Evolutionary conservation across 495 filamentous ascomycete species (phyloP), one percentile per base, ranked within the genome.

Genomic region (Aspergillus ellipticus): DNA sequence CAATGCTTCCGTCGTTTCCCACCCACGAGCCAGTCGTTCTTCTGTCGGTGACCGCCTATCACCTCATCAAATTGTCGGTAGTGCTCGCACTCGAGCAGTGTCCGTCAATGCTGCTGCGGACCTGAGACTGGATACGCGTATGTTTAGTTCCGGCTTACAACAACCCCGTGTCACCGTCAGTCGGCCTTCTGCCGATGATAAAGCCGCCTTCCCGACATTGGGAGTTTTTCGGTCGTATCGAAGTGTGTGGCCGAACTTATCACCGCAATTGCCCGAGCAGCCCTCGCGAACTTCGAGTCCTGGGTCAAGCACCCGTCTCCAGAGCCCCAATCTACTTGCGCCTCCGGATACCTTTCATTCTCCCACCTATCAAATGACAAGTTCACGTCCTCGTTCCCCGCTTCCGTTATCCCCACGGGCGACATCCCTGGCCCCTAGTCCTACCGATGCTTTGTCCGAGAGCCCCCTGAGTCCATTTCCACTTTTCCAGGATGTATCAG

Each of bases 41-140:
- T 52, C 58, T 29, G 57, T 53, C 28, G 64, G 55, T 19, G 60
- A 65, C 24, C 68, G 63, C 19, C 56, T 74, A 19, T 70, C 77
- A 1, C 68, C 71, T 8, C 57, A 55, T 33, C 65, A 65, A 39
- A 69, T 58, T 46, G 61, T 56, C 20, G 68, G 62, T 24, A 65
- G 67, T 13, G 57, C 68, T 56, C 74, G 81, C 26, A 59, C 65
- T 51, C 74, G 88, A 50, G 85, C 88, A 33, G 85, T 88, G 20
- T 89, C 87, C 31, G 78, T 86, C 28, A 89, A 87, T 60, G 84
- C 85, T 72, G 82, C 73, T 21, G 56, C 66, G 20, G 68, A 74
- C 9, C 52, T 81, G 37, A 72, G 63, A 51, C 49, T 80, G 0
- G 77, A 81, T 35, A 63, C 72, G 37, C 71, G 56, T 21, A 26